Percentiles rank a stretch among this genome's conserved stretches.
Conservation (phyloP, 2,329 filamentous ascomycete species). For the Fulvia fulva region DNA sequence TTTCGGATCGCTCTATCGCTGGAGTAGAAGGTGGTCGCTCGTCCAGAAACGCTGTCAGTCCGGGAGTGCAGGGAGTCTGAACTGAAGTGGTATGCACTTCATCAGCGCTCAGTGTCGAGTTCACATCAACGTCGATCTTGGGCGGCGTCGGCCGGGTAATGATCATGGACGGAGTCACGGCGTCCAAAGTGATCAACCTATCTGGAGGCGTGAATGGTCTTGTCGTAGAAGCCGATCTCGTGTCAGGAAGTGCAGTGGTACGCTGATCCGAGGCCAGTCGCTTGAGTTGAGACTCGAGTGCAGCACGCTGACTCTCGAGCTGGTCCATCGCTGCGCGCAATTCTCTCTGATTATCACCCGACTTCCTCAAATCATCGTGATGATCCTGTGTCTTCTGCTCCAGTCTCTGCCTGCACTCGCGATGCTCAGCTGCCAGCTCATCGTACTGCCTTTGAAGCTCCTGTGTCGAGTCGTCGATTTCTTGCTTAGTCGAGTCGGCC, state of each 20-base stretch:
- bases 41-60: not conserved
- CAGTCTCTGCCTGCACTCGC: not conserved
- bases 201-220: not conserved
- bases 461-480: not conserved
- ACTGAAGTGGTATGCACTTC: not conserved
- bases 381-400: not conserved
- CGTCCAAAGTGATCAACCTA: not conserved
- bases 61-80: not conserved
- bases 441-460: not conserved
- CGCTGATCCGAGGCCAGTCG: not conserved
- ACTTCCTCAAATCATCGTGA: not conserved
- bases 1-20: not conserved
- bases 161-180: not conserved
- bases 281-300: not conserved
- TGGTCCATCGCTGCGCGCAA: not conserved
- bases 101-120: not conserved
- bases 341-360: not conserved
- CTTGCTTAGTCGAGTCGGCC: not conserved
- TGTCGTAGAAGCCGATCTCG: not conserved
- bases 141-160: not conserved
- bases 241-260: not conserved
- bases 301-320: not conserved
- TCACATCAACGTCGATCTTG: not conserved
- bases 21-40: not conserved
- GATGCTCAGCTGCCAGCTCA: not conserved